Evolutionary conservation across 495 filamentous ascomycete genomes (phyloP).

Genomic region (Barbatosphaeria neglecta): DNA sequence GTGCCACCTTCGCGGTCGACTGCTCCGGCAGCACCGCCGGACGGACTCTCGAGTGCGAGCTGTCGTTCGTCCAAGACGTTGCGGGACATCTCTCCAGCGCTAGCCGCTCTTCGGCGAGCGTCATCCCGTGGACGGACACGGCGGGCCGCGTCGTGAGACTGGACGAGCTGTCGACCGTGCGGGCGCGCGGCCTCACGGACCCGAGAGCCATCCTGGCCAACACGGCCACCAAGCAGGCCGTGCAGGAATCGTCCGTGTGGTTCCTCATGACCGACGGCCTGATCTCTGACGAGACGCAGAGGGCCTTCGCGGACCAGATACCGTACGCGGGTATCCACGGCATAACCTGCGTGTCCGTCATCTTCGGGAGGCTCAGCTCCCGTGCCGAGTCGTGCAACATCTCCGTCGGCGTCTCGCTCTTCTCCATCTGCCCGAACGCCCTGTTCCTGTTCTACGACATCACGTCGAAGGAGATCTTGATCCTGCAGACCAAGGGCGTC

Average conservation of each 20-base stretch:
- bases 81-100: not conserved
- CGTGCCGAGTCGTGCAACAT: not conserved
- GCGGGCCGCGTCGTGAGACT: not conserved
- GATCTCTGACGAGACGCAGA: not conserved
- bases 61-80: not conserved
- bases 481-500: not conserved
- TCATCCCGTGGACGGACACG: not conserved
- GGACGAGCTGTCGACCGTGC: not conserved
- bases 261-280: not conserved
- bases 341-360: not conserved
- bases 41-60: not conserved
- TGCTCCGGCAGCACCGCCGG: not conserved
- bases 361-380: not conserved
- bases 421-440: not conserved
- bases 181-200: not conserved
- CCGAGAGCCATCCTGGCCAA: not conserved
- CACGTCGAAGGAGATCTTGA: not conserved
- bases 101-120: not conserved
- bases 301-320: not conserved
- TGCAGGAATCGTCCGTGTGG: not conserved
- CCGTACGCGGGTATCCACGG: not conserved
- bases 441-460: constrained; percentile 1
- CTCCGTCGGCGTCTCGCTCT: constrained; percentile 1
- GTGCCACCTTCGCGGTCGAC: not conserved
- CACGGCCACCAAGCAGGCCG: not conserved